These are phyloP conservation scores for Colletotrichum lini DNA, from an alignment of 2,329 filamentous ascomycete species.

Conservation along the genomic window DNA sequence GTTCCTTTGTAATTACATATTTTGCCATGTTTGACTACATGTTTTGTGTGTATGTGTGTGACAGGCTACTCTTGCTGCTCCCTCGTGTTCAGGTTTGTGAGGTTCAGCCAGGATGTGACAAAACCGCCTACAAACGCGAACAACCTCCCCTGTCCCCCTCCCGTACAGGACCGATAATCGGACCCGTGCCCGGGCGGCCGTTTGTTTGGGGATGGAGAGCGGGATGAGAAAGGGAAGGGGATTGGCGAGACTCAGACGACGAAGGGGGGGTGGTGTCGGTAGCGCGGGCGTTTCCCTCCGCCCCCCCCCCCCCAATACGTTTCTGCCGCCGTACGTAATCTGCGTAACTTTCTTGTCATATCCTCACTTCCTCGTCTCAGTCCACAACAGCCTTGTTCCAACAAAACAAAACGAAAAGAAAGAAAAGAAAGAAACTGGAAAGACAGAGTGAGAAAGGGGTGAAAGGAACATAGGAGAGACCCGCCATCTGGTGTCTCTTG, in stretches of 20 bases:
- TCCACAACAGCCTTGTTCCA: neutral
- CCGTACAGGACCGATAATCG: constrained; percentile 10
- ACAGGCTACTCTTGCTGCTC: neutral
- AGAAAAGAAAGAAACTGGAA: no score
- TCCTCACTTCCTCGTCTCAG: neutral
- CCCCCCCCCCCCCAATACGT: neutral
- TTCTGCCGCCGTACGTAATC: constrained; percentile 21
- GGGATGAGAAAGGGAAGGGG: neutral
- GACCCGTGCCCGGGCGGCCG: constrained; percentile 17
- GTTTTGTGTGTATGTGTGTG: neutral
- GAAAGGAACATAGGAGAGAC: no score
- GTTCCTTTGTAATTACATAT: neutral
- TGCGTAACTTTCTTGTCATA: constrained; percentile 7
- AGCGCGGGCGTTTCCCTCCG: constrained; percentile 10
- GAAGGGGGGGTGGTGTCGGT: constrained; percentile 9
- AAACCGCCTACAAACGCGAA: neutral
- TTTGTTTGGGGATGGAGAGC: constrained; percentile 9
- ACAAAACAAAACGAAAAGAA: no score
- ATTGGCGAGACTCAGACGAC: no score
- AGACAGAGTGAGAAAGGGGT: no score
- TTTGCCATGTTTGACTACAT: neutral
- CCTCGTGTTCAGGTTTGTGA: constrained; percentile 7
- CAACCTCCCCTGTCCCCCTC: neutral
- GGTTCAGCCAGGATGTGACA: neutral
- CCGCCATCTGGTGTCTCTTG: no score